Evolutionary conservation across 768 basidiomycete genomes (phyloP).

Genomic region (Tricholoma matsutake): DNA sequence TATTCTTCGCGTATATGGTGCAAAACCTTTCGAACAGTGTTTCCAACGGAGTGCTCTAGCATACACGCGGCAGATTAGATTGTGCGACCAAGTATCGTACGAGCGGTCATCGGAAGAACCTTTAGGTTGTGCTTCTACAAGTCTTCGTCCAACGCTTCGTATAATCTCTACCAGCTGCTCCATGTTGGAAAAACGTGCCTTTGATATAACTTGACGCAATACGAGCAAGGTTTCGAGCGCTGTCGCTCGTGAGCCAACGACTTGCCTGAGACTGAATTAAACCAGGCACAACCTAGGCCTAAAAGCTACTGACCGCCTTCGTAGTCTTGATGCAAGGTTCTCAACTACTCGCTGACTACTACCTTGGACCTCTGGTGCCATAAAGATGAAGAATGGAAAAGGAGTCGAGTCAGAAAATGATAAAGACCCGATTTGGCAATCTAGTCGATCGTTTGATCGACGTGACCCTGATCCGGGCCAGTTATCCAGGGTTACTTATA

Average conservation of each 20-base stretch:
- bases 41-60: conserved; percentile 91
- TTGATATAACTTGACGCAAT: conserved; percentile 85
- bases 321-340: conserved; percentile 62
- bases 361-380: conserved; percentile 39
- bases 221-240: conserved; percentile 89
- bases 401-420: conserved; percentile 6
- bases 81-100: background rate
- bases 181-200: conserved; percentile 82
- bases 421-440: background rate
- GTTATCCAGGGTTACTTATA: too few species aligned
- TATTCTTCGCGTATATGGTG: conserved; percentile 97
- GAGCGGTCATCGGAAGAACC: conserved; percentile 43
- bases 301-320: conserved; percentile 57
- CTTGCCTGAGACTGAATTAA: conserved; percentile 54
- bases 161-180: conserved; percentile 82
- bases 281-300: background rate
- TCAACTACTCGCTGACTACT: conserved; percentile 61
- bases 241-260: conserved; percentile 86
- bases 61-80: conserved; percentile 3
- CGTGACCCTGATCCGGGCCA: background rate
- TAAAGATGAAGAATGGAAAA: conserved; percentile 14
- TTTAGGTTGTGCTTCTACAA: conserved; percentile 94
- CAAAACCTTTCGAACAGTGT: conserved; percentile 89
- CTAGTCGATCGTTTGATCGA: background rate
- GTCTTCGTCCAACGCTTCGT: conserved; percentile 69